phyloP scores from a whole-genome alignment of 805 yeast genomes.

The Ogataea nonfermentans region DNA sequence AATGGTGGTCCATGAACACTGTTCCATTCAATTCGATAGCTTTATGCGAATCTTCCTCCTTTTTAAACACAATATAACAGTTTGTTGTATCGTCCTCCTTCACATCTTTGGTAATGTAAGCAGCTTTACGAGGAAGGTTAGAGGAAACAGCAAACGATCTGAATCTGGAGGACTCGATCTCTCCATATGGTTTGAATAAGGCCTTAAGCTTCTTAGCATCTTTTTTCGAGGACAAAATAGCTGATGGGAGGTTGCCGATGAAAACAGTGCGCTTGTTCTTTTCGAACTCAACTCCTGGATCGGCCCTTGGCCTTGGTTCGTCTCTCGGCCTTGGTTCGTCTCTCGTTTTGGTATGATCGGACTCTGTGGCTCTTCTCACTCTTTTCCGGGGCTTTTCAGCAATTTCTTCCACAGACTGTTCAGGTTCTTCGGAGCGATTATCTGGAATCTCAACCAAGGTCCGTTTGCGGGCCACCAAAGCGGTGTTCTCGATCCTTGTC shows the following conservation, averaged over 20 bases:
- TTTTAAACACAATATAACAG: conserved; percentile 79
- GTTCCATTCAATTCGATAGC: conserved; percentile 59
- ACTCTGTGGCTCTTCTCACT: conserved; percentile 18
- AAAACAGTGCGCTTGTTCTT: conserved; percentile 85
- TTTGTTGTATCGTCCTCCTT: conserved; percentile 78
- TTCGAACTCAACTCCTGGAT: conserved; percentile 64
- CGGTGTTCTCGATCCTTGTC: conserved; percentile 44
- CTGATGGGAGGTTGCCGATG: conserved; percentile 76
- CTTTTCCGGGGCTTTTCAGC: conserved; percentile 26
- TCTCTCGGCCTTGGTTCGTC: not conserved
- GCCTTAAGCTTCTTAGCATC: conserved; percentile 62
- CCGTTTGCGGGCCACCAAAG: conserved; percentile 30
- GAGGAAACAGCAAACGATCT: conserved; percentile 90
- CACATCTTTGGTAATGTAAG: conserved; percentile 75
- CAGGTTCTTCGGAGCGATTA: conserved; percentile 19
- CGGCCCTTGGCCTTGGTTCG: conserved; percentile 41
- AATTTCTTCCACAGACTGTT: conserved; percentile 13
- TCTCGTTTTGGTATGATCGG: conserved; percentile 6
- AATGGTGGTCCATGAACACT: conserved; percentile 67
- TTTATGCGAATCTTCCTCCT: conserved; percentile 46
- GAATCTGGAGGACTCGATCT: conserved; percentile 76
- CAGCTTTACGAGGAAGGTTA: conserved; percentile 87
- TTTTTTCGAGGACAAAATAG: conserved; percentile 62
- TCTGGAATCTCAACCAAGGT: conserved; percentile 20
- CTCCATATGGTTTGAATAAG: conserved; percentile 52